Evolutionary conservation across 108 stramenopile genomes (phyloP), one percentile per base, ranked within the genome.

Genomic region (Cyclotella choctawhatcheeana): DNA sequence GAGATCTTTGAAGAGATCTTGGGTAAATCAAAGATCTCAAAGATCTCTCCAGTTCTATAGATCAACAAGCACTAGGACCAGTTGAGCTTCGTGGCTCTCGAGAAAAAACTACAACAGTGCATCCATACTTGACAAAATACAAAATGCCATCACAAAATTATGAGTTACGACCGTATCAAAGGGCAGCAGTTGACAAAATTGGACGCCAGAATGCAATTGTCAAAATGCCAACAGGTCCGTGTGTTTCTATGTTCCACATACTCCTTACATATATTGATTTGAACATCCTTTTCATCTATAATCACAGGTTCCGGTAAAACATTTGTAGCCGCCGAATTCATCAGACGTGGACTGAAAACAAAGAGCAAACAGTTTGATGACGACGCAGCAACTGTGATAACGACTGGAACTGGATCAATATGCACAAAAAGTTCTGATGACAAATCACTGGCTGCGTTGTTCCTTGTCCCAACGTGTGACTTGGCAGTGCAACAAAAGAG

Each of bases 141-240:
- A 22, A 52, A 52, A 52, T 52, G 51, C 4, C 10, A 24, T 34
- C n/a, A n/a, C n/a, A n/a, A n/a, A n/a, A 32, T 22, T 25, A 54
- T 34, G 37, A 44, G 40, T 44, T 84, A 24, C 69, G 79, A 18
- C 43, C 60, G 24, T 84, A 81, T 35, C 83, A 84, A 59, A 51
- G 47, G 35, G 27, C 66, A 6, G 68, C 76, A n/a, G 83, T 84
- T 14, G 70, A 84, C 8, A 31, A 29, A 22, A 76, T 81, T 20
- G 68, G 79, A 29, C 22, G 71, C 24, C 26, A 61, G 8, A 84
- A 84, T 29, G 62, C 75, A 24, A 84, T 84, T 40, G 61, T 81
- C 52, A 79, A 76, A 64, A 79, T 84, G 83, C 83, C 79, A 25
- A 84, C 77, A 1, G 83, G 78, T 40, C n/a, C n/a, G n/a, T n/a